A percentile compares a stretch with the other conserved stretches of the same genome.
Evolutionary conservation across 2,329 filamentous ascomycete genomes (phyloP).

Genomic region (Tympanopsis confertula): DNA sequence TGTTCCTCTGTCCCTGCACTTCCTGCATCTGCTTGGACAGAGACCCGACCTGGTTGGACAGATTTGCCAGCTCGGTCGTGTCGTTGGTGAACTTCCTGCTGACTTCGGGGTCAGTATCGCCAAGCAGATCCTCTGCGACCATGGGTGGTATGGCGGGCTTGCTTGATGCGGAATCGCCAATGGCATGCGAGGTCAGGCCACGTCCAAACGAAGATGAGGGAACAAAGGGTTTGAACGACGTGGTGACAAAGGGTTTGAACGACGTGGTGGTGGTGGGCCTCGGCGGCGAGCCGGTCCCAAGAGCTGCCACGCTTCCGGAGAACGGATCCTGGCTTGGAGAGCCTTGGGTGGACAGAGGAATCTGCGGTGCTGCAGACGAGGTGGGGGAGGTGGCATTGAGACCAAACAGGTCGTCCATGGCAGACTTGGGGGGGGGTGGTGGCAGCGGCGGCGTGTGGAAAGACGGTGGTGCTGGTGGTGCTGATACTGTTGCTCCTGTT

Average conservation of each 20-base stretch:
- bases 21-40: conserved; percentile 90
- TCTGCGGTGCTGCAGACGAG: conserved; percentile 44
- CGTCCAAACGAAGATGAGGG: conserved; percentile 89
- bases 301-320: conserved; percentile 31
- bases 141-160: conserved; percentile 28
- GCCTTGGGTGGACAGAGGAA: conserved; percentile 62
- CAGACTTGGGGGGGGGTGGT: conserved; percentile 55
- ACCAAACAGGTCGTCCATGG: conserved; percentile 90
- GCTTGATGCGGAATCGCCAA: conserved; percentile 46
- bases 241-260: conserved; percentile 16
- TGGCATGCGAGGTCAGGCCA: conserved; percentile 64
- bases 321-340: conserved; percentile 58
- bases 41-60: conserved; percentile 89
- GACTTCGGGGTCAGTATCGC: conserved; percentile 80
- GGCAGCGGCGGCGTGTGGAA: conserved; percentile 23
- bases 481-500: conserved; percentile 10
- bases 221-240: conserved; percentile 77
- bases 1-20: conserved; percentile 69
- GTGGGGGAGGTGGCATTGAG: conserved; percentile 57
- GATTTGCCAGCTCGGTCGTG: conserved; percentile 82
- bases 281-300: conserved; percentile 40
- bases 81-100: conserved; percentile 81
- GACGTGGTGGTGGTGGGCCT: conserved; percentile 28
- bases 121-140: conserved; percentile 73
- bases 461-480: conserved; percentile 27